These are phyloP conservation scores for Syzygium jambos DNA, from an alignment of 345 rosid genomes.

Conservation along the genomic window DNA sequence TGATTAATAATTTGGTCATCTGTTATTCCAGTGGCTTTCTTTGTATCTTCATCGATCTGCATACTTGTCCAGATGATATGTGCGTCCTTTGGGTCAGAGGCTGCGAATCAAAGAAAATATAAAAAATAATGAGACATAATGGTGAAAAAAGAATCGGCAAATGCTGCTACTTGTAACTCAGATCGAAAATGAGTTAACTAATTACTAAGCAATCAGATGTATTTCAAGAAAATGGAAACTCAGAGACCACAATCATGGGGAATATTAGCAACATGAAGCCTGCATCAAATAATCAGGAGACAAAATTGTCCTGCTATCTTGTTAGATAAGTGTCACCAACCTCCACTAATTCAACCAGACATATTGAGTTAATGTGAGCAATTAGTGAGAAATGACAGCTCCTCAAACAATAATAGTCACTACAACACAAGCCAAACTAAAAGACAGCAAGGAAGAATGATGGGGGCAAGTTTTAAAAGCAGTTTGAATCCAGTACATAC, in stretches of 20 bases:
- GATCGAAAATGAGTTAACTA: not conserved
- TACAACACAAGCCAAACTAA: not conserved
- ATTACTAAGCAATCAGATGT: not conserved
- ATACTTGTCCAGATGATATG: slow-evolving; percentile 87
- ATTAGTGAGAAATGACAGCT: not conserved
- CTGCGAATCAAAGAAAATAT: slow-evolving; percentile 24
- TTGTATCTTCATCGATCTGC: slow-evolving; percentile 82
- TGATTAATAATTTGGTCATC: slow-evolving; percentile 71
- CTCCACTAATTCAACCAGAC: not conserved
- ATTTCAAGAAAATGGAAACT: not conserved
- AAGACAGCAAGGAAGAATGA: not conserved
- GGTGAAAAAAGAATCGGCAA: not conserved
- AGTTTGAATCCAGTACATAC: slow-evolving; percentile 31
- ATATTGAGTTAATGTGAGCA: not conserved
- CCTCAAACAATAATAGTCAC: not conserved
- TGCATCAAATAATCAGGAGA: not conserved
- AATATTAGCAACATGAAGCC: not conserved
- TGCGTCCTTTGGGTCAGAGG: slow-evolving; percentile 70
- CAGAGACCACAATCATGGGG: not conserved
- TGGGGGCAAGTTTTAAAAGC: not conserved
- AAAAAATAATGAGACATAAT: not conserved
- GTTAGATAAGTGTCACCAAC: not conserved
- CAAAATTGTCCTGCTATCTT: not conserved
- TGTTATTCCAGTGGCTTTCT: slow-evolving; percentile 64
- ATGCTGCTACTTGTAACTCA: not conserved